These are phyloP conservation scores for Serpula lacrymans DNA, from an alignment of 768 basidiomycete genomes.

Conservation along the genomic window DNA sequence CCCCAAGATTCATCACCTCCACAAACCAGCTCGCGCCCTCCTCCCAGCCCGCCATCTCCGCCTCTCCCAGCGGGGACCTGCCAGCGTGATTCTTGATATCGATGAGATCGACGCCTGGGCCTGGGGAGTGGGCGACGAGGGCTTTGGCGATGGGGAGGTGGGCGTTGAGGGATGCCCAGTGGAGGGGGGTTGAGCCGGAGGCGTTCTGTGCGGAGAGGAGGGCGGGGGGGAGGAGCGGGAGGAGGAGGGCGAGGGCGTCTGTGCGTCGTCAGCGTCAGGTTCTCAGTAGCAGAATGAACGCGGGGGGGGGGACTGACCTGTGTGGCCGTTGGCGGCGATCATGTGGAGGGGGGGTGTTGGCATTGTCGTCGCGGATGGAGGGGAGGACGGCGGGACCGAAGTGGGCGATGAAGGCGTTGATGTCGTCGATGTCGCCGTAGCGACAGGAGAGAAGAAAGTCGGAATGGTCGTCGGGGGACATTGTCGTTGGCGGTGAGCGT, in stretches of 20 bases:
- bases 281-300: slow-evolving; percentile 7
- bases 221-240: slow-evolving; percentile 53
- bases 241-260: slow-evolving; percentile 77
- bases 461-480: slow-evolving; percentile 53
- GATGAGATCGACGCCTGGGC: slow-evolving; percentile 66
- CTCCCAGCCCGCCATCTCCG: slow-evolving; percentile 75
- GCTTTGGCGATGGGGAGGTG: slow-evolving; percentile 62
- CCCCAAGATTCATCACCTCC: slow-evolving; percentile 73
- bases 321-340: slow-evolving; percentile 85
- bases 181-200: slow-evolving; percentile 78
- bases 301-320: slow-evolving; percentile 47
- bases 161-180: slow-evolving; percentile 87
- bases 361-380: slow-evolving; percentile 64
- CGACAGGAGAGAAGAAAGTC: slow-evolving; percentile 81
- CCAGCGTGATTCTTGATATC: slow-evolving; percentile 75
- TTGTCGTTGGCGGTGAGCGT: too few species aligned
- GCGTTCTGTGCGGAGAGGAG: slow-evolving; percentile 62
- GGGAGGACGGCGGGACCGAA: slow-evolving; percentile 52
- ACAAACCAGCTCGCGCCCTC: slow-evolving; percentile 85
- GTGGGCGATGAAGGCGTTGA: slow-evolving; percentile 58
- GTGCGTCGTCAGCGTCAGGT: slow-evolving; percentile 40
- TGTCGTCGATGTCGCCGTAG: slow-evolving; percentile 84
- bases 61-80: slow-evolving; percentile 75
- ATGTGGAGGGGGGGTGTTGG: slow-evolving; percentile 84
- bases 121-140: slow-evolving; percentile 53